Evolutionary conservation across 371 early-diverging fungal genomes (phyloP).

Genomic region (Mucor piriformis): DNA sequence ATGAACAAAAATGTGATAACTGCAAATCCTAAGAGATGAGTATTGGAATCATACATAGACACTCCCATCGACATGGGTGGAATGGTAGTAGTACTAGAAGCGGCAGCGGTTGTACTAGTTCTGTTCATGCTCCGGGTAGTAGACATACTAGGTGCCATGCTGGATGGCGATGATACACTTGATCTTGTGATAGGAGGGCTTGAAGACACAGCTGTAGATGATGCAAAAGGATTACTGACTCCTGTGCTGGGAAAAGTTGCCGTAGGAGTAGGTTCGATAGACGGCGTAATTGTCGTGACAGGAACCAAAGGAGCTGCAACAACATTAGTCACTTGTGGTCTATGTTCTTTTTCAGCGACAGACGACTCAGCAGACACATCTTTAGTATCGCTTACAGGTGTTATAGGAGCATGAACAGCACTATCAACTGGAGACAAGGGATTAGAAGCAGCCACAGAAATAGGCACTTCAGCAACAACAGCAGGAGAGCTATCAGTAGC

Average conservation of each 20-base stretch:
- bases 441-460: not conserved
- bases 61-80: not conserved
- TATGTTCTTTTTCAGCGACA: not conserved
- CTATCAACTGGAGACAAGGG: not conserved
- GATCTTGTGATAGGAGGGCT: too few species aligned
- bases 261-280: not conserved
- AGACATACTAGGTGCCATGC: not conserved
- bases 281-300: not conserved
- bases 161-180: too few species aligned
- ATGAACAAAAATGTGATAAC: not conserved
- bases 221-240: not conserved
- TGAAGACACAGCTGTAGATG: not conserved
- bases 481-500: not conserved
- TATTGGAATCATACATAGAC: not conserved
- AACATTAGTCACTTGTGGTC: not conserved
- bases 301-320: not conserved
- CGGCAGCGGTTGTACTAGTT: not conserved
- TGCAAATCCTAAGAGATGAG: not conserved
- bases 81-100: not conserved
- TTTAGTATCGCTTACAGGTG: not conserved
- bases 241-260: not conserved
- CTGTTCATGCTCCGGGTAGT: not conserved
- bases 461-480: not conserved
- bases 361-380: not conserved
- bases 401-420: not conserved